Percentiles rank a stretch among this genome's conserved stretches.
phyloP scores from a whole-genome alignment of 2,329 filamentous ascomycete genomes.

The Mariannaea sp. region DNA sequence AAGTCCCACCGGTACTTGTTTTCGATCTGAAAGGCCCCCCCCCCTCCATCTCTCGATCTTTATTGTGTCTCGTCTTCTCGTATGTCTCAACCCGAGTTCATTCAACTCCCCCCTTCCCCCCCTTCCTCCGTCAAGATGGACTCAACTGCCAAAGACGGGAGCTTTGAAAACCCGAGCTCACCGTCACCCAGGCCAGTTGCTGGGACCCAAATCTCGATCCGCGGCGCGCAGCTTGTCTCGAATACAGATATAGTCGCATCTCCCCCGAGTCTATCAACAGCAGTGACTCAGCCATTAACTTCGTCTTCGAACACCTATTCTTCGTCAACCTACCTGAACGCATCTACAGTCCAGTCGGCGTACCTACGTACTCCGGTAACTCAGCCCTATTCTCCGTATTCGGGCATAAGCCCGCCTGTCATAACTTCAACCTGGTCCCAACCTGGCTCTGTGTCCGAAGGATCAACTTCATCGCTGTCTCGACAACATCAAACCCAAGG shows the following conservation, averaged over 20 bases:
- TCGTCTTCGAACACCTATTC: constrained; percentile 34
- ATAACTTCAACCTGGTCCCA: constrained; percentile 35
- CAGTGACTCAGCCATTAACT: constrained; percentile 26
- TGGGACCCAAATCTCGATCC: constrained; percentile 30
- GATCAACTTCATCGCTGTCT: constrained; percentile 23
- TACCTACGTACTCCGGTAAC: constrained; percentile 34
- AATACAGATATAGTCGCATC: constrained; percentile 33
- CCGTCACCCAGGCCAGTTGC: constrained; percentile 34
- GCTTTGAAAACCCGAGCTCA: constrained; percentile 37
- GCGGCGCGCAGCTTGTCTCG: constrained; percentile 27
- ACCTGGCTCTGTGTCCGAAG: constrained; percentile 27
- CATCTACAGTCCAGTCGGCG: constrained; percentile 31
- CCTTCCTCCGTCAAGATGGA: constrained; percentile 40
- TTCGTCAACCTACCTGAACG: constrained; percentile 31
- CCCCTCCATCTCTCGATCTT: constrained; percentile 26
- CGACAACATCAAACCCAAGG: constrained; percentile 24
- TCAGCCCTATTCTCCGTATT: constrained; percentile 35
- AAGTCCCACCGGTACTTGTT: constrained; percentile 24
- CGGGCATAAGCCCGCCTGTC: constrained; percentile 27
- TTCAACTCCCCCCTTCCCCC: constrained; percentile 37
- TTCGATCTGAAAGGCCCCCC: constrained; percentile 23
- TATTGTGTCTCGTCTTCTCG: constrained; percentile 31
- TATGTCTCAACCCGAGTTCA: constrained; percentile 39
- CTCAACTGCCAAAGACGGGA: constrained; percentile 35
- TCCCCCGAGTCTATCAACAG: constrained; percentile 30